Conservation (phyloP, 257 asterid genomes). For the Rubia yunnanensis region DNA sequence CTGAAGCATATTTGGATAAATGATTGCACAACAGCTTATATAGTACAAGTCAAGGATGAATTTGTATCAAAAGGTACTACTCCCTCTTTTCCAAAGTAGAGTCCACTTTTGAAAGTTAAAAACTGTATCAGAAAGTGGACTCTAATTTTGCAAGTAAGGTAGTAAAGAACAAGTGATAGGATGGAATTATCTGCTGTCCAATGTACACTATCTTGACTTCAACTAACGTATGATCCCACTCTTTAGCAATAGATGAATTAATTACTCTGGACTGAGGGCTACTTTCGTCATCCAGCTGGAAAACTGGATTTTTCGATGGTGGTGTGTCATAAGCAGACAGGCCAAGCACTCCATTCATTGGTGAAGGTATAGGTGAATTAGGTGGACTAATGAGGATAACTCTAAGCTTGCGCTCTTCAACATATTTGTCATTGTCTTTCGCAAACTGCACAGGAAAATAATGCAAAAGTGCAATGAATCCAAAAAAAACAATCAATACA, state of each 20-base stretch:
- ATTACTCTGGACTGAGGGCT: constrained; percentile 19
- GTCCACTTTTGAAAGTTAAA: not conserved
- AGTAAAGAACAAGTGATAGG: not conserved
- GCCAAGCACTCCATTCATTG: constrained; percentile 20
- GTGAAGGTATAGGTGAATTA: constrained; percentile 23
- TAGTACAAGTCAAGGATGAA: not conserved
- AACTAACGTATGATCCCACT: not conserved
- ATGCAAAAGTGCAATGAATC: not conserved
- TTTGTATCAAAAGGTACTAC: not conserved
- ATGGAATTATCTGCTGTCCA: not conserved
- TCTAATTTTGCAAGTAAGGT: too few species aligned
- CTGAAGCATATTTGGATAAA: constrained; percentile 16
- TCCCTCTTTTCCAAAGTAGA: not conserved
- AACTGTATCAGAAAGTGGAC: not conserved
- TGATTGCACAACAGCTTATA: not conserved
- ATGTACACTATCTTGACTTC: not conserved
- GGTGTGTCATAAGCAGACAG: constrained; percentile 16
- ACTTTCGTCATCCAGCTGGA: constrained; percentile 8
- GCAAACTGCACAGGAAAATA: constrained; percentile 23
- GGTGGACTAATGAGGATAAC: constrained; percentile 37
- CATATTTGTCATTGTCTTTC: constrained; percentile 31
- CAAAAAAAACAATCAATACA: not conserved
- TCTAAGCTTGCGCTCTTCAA: constrained; percentile 39
- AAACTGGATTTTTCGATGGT: constrained; percentile 16
- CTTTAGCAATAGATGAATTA: not conserved